Evolutionary conservation across 495 filamentous ascomycete species (phyloP), one percentile per base, ranked within the genome.

Genomic region (Penicillium waksmanii): DNA sequence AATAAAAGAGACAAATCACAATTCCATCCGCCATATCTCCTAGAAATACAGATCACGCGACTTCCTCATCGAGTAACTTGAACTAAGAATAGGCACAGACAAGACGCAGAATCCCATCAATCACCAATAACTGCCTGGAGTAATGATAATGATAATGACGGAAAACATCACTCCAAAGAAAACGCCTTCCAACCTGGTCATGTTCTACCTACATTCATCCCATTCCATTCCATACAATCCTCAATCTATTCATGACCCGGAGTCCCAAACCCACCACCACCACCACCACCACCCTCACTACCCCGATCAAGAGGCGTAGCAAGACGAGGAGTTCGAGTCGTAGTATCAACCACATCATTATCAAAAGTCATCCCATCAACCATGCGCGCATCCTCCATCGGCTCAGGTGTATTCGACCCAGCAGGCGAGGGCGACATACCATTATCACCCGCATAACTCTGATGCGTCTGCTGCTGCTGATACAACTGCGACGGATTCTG

Each of bases 291-390:
- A 31, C 27, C 27, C 27, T 31, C 27, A 31, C 25, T 51, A 35
- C 51, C 52, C 27, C 38, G 54, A 46, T 60, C 58, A 1, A 62
- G 53, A 35, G 72, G 70, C 7, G 75, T 70, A 23, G 66, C 74
- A 42, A 77, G 56, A 7, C 74, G 69, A 17, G 79, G 79, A 31
- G 77, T 78, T 31, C 75, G 65, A 51, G 73, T 72, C 3, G 81
- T 84, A 4, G 82, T 84, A 64, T 86, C 83, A 11, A 83, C 71
- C 15, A 84, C 68, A 58, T 79, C 76, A 33, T 73, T 57, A 63
- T 85, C 83, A 64, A 81, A 84, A 23, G 81, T 84, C 75, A 85
- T 80, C 3, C 82, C 79, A 71, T 84, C 79, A 19, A 85, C 68
- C 74, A 83, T 76, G 33, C 77, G 75, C 36, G 79, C 79, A 72